Conservation (phyloP, 148 eudicot genomes). For the Rhododendron molle region DNA sequence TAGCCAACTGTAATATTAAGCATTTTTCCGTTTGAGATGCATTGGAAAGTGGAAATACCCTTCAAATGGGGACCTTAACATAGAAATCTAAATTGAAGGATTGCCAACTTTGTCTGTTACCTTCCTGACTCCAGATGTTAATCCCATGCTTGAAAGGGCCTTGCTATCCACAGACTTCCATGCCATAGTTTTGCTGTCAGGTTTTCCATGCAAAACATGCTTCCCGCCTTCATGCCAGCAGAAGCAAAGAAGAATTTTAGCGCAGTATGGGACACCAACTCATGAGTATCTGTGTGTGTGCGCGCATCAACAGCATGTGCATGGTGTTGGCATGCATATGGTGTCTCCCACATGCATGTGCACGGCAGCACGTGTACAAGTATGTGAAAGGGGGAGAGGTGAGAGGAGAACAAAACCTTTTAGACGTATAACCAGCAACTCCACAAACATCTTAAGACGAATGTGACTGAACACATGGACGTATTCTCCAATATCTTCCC, state of each 20-base stretch:
- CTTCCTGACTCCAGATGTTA: conserved; percentile 96
- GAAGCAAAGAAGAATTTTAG: conserved; percentile 6
- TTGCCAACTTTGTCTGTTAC: conserved; percentile 28
- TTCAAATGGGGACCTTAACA: not conserved
- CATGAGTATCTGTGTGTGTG: not conserved
- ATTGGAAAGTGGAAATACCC: not conserved
- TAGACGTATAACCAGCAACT: conserved; percentile 50
- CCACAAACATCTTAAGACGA: conserved; percentile 90
- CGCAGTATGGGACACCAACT: not conserved
- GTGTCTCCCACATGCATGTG: not conserved
- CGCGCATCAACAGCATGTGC: not conserved
- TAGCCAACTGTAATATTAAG: not conserved
- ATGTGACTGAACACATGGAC: conserved; percentile 81
- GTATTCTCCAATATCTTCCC: conserved; percentile 86
- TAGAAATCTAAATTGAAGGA: not conserved
- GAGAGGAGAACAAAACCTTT: conserved; percentile 42
- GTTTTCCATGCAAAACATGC: conserved; percentile 24
- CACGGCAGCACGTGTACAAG: not conserved
- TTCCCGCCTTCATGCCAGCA: conserved; percentile 38
- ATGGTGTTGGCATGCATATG: not conserved
- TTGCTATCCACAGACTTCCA: conserved; percentile 67
- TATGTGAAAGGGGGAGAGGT: not conserved
- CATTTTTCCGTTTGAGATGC: not conserved
- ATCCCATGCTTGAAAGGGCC: conserved; percentile 75
- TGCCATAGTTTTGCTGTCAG: conserved; percentile 31